Percentiles rank a stretch among this genome's conserved stretches.
Evolutionary conservation across 495 filamentous ascomycete genomes (phyloP).

Genomic region (Penicillium crystallinum): DNA sequence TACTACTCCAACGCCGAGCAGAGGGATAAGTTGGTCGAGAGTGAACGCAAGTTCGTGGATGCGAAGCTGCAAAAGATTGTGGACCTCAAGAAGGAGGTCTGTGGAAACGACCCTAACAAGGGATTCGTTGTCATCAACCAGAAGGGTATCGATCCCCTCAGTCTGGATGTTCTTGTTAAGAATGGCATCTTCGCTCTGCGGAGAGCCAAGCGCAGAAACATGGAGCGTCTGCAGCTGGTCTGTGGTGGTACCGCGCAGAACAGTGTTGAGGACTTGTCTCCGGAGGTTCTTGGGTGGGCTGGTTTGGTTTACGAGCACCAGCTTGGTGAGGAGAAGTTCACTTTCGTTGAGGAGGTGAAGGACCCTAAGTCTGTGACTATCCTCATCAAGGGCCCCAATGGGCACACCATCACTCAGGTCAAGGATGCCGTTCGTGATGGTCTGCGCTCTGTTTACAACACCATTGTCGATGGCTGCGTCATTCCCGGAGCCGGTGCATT

Average conservation of each 20-base stretch:
- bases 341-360: conserved; percentile 97
- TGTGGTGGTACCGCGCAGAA: conserved; percentile 90
- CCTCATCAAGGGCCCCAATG: conserved; percentile 95
- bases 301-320: conserved; percentile 96
- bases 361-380: conserved; percentile 98
- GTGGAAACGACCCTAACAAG: conserved; percentile 90
- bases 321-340: conserved; percentile 97
- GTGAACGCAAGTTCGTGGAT: conserved; percentile 92
- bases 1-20: conserved; percentile 98
- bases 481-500: conserved; percentile 94
- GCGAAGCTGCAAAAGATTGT: conserved; percentile 97
- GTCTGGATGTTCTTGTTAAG: conserved; percentile 91
- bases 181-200: conserved; percentile 94
- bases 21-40: conserved; percentile 95
- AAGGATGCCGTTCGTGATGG: conserved; percentile 97
- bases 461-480: conserved; percentile 93
- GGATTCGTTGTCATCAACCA: conserved; percentile 98
- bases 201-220: conserved; percentile 94
- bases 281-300: conserved; percentile 92
- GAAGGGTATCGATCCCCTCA: conserved; percentile 97
- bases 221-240: conserved; percentile 94
- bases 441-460: conserved; percentile 93
- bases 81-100: conserved; percentile 96
- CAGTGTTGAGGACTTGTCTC: conserved; percentile 87
- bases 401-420: conserved; percentile 92